A percentile compares a stretch with the other conserved stretches of the same genome.
These are phyloP conservation scores for Xylaria sp. DNA, from an alignment of 2,329 filamentous ascomycete genomes.

Conservation along the genomic window DNA sequence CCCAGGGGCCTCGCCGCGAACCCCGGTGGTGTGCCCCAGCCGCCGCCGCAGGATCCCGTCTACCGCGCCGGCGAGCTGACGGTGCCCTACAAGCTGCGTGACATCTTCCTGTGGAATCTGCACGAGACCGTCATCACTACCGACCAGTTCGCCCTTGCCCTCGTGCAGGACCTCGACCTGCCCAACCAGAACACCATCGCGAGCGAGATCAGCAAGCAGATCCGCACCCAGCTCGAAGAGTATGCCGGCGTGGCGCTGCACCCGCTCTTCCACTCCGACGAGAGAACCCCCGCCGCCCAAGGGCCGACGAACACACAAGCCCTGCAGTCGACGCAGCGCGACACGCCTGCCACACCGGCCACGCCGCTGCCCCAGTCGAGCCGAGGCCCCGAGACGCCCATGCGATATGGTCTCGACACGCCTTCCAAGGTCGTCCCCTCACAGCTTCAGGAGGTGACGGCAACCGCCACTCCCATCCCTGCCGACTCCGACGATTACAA, in stretches of 20 bases:
- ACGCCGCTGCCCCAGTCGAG: conserved; percentile 53
- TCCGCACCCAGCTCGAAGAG: conserved; percentile 93
- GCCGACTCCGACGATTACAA: conserved; percentile 80
- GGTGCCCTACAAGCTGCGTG: conserved; percentile 87
- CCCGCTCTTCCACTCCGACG: conserved; percentile 80
- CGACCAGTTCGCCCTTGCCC: conserved; percentile 90
- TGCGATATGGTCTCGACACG: conserved; percentile 63
- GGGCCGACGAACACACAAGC: conserved; percentile 28
- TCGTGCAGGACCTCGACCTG: conserved; percentile 93
- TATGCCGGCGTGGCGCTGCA: conserved; percentile 95
- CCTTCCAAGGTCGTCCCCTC: conserved; percentile 61
- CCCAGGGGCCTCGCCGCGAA: conserved; percentile 71
- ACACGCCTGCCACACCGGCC: conserved; percentile 56
- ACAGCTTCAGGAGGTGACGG: conserved; percentile 69
- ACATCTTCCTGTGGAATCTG: conserved; percentile 97
- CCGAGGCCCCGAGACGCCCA: conserved; percentile 68
- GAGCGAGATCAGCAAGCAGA: conserved; percentile 89
- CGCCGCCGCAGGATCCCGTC: conserved; percentile 58
- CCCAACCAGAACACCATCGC: conserved; percentile 78
- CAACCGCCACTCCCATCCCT: conserved; percentile 72
- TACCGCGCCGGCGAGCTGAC: conserved; percentile 84
- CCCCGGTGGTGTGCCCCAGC: conserved; percentile 20
- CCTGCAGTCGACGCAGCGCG: conserved; percentile 46
- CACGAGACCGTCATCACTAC: conserved; percentile 95
- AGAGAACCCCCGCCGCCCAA: conserved; percentile 42